Evolutionary conservation across 768 basidiomycete species (phyloP), one percentile per base, ranked within the genome.

Genomic region (Panellus pusillus): DNA sequence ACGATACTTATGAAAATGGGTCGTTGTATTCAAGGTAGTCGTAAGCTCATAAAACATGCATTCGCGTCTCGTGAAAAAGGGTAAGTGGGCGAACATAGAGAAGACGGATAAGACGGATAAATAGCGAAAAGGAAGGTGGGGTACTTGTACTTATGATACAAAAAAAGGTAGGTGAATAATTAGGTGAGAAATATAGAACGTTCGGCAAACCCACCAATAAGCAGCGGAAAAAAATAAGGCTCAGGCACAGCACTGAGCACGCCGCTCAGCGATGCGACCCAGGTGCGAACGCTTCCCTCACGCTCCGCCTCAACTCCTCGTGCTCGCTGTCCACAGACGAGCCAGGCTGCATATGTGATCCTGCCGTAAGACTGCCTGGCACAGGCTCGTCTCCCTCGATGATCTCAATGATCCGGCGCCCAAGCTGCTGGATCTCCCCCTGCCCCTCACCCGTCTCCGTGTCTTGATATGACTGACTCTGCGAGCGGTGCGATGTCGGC

Each of bases 391-490:
- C 88, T 1, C 82, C 82, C 38, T 96, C 92, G 15, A 93, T 85
- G 62, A 93, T 83, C 62, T 95, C 93, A 49, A 95, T 71, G 47
- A 97, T 97, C 58, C 92, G 82, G 41, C 87, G 78, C 8, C 89
- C 86, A 40, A 98, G 81, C 24, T 87, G 74, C 57, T 91, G 87
- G 59, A 98, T 98, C 74, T 98, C 96, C 35, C 89, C 86, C 60
- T 91, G 89, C 8, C 94, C 94, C 53, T 94, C 91, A 2, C 86
- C 91, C 2, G 86, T 83, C 38, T 91, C 89, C 14, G 90, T 91
- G 39, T 88, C 91, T 54, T 87, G 87, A 61, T 89, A 87, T 36
- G 89, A 91, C 51, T 86, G 85, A 31, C 77, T 70, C 53, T 77
- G 79, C 17, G 88, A 85, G 63, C 80, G 81, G 64, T 88, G 82